These are phyloP conservation scores for Acacia confusa DNA, from an alignment of 306 rosid species.

Conservation along the genomic window DNA sequence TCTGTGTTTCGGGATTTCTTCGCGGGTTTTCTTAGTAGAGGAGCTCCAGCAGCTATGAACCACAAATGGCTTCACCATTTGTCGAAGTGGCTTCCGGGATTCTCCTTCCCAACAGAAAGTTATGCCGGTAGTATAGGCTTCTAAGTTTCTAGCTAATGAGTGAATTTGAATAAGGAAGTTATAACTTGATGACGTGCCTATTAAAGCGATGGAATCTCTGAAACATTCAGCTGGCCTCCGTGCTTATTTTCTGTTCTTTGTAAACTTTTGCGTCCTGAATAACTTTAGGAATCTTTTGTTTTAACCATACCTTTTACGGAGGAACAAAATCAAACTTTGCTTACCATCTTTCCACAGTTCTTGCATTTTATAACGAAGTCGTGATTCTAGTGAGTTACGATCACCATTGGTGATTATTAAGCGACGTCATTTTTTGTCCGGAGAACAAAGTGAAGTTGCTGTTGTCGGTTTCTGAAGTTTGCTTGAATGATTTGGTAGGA, in stretches of 20 bases:
- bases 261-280: not conserved
- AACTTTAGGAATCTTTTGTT: not conserved
- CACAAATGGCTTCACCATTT: slow-evolving; percentile 2
- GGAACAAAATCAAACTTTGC: not conserved
- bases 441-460: not conserved
- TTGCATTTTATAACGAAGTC: not conserved
- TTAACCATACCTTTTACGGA: not conserved
- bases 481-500: not conserved
- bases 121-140: not conserved
- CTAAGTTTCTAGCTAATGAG: not conserved
- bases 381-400: not conserved
- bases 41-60: not conserved
- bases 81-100: slow-evolving; percentile 27
- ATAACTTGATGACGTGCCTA: not conserved
- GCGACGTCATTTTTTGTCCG: not conserved
- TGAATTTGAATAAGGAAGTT: not conserved
- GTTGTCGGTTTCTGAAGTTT: not conserved
- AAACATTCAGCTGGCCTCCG: not conserved
- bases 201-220: not conserved
- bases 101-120: not conserved
- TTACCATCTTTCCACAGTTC: not conserved
- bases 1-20: slow-evolving; percentile 9
- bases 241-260: not conserved
- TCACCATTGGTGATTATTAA: not conserved
- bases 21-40: not conserved